phyloP scores from a whole-genome alignment of 2,329 filamentous ascomycete species.

The Fusarium sp. region DNA sequence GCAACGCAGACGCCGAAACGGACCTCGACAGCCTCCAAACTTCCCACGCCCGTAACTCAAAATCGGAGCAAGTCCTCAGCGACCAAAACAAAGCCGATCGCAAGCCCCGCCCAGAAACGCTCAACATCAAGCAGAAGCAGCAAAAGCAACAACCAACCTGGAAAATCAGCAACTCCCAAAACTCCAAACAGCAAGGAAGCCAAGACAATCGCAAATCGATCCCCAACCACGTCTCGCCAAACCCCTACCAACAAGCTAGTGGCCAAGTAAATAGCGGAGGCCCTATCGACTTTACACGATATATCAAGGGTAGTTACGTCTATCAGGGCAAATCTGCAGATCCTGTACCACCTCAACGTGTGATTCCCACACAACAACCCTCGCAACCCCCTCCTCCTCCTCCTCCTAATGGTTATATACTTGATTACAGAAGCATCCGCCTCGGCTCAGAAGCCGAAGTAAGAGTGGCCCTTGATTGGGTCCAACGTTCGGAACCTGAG shows the following conservation, averaged over 20 bases:
- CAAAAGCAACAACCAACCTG: slow-evolving; percentile 15
- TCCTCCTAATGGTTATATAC: slow-evolving; percentile 3
- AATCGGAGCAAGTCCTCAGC: slow-evolving; percentile 22
- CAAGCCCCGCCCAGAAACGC: slow-evolving; percentile 44
- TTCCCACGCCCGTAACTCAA: slow-evolving; percentile 30
- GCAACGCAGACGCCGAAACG: slow-evolving; percentile 47
- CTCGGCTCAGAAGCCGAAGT: slow-evolving; percentile 72
- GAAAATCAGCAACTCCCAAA: slow-evolving; percentile 13
- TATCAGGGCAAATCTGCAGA: slow-evolving; percentile 1
- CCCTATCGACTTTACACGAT: slow-evolving; percentile 16
- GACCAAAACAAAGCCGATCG: slow-evolving; percentile 41
- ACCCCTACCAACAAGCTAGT: slow-evolving; percentile 18
- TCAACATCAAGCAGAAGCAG: slow-evolving; percentile 14
- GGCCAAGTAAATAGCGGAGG: slow-evolving; percentile 7
- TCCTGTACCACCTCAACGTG: slow-evolving; percentile 5
- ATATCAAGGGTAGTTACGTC: slow-evolving; percentile 29
- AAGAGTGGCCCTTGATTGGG: slow-evolving; percentile 69
- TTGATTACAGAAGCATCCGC: slow-evolving; percentile 49
- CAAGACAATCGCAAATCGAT: background rate
- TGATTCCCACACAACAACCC: slow-evolving; percentile 11
- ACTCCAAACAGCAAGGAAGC: slow-evolving; percentile 15
- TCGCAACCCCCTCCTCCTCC: background rate
- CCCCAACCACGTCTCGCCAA: slow-evolving; percentile 6
- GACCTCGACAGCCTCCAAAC: slow-evolving; percentile 33
- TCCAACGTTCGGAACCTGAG: slow-evolving; percentile 56